Evolutionary conservation across 2,329 filamentous ascomycete species (phyloP).

Genomic region (Emmonsiellopsis sp.): DNA sequence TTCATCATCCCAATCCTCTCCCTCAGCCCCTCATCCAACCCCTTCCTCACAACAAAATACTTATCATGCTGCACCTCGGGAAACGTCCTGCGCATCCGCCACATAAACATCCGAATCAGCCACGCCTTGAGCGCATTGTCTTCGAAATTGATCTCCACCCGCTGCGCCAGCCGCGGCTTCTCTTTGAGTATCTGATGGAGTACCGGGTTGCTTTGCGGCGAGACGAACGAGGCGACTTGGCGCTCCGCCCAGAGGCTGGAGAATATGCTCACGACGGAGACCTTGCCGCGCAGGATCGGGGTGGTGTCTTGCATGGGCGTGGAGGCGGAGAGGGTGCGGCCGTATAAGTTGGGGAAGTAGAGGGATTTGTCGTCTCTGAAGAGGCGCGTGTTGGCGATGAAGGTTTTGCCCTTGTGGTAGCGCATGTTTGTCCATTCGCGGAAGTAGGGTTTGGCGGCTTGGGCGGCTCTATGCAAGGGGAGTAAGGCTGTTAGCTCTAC

Average conservation of each 20-base stretch:
- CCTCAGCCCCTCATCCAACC: slow-evolving; percentile 47
- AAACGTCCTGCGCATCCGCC: slow-evolving; percentile 39
- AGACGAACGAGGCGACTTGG: slow-evolving; percentile 66
- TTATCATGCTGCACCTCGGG: slow-evolving; percentile 44
- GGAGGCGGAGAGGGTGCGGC: slow-evolving; percentile 60
- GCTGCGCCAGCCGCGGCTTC: slow-evolving; percentile 51
- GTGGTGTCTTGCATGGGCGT: slow-evolving; percentile 61
- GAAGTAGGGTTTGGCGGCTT: slow-evolving; percentile 84
- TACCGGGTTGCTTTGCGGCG: slow-evolving; percentile 57
- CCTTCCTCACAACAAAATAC: slow-evolving; percentile 53
- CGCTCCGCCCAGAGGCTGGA: slow-evolving; percentile 76
- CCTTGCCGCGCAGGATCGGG: slow-evolving; percentile 59
- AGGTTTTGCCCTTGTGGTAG: slow-evolving; percentile 80
- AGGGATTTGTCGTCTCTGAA: slow-evolving; percentile 76
- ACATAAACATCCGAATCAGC: slow-evolving; percentile 48
- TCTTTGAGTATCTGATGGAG: slow-evolving; percentile 55
- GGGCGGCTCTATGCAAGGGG: slow-evolving; percentile 49
- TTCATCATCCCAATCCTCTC: slow-evolving; percentile 66
- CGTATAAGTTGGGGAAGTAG: slow-evolving; percentile 88
- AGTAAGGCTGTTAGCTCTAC: neutral
- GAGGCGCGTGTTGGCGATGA: slow-evolving; percentile 71
- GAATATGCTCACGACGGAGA: slow-evolving; percentile 73
- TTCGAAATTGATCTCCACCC: slow-evolving; percentile 82
- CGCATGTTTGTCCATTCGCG: slow-evolving; percentile 87
- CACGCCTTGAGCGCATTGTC: slow-evolving; percentile 60